A percentile compares a stretch with the other conserved stretches of the same genome.
Evolutionary conservation across 495 filamentous ascomycete species (phyloP).

Genomic region (Penicillium coprophilum): DNA sequence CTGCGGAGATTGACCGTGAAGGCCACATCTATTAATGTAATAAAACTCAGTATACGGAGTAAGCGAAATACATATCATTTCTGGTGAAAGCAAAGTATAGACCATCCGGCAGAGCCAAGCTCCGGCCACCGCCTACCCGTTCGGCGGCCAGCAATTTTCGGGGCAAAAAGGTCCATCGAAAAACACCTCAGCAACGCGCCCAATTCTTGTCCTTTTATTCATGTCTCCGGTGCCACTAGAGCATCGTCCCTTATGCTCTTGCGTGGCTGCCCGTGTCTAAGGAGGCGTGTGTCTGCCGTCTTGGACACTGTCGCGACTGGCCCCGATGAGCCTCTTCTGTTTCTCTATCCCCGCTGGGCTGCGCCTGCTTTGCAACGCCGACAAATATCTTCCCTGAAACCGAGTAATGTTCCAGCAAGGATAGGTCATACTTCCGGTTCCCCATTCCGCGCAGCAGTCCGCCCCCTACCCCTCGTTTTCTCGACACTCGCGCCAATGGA

Average conservation of each 20-base stretch:
- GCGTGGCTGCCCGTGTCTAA: constrained; percentile 43
- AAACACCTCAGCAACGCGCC: constrained; percentile 11
- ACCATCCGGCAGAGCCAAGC: constrained; percentile 15
- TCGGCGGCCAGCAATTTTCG: constrained; percentile 30
- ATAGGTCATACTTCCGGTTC: neutral
- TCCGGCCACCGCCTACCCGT: constrained; percentile 34
- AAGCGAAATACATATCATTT: constrained; percentile 4
- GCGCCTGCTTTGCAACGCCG: constrained; percentile 29
- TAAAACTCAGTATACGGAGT: neutral
- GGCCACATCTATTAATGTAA: constrained; percentile 42
- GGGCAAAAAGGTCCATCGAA: constrained; percentile 19
- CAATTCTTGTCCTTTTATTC: constrained; percentile 9
- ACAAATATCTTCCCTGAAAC: constrained; percentile 22
- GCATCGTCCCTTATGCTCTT: constrained; percentile 39
- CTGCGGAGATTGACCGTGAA: constrained; percentile 45
- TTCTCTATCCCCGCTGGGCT: constrained; percentile 49
- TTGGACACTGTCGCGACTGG: constrained; percentile 39
- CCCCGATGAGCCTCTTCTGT: constrained; percentile 44
- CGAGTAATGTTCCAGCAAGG: constrained; percentile 5
- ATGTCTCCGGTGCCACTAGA: constrained; percentile 20
- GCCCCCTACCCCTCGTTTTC: constrained; percentile 17
- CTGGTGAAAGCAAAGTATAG: neutral
- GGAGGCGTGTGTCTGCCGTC: constrained; percentile 41
- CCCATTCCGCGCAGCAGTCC: constrained; percentile 3
- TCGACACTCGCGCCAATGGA: constrained; percentile 31